A percentile compares a stretch with the other conserved stretches of the same genome.
phyloP scores from a whole-genome alignment of 345 rosid genomes.

The Clausena lansium region DNA sequence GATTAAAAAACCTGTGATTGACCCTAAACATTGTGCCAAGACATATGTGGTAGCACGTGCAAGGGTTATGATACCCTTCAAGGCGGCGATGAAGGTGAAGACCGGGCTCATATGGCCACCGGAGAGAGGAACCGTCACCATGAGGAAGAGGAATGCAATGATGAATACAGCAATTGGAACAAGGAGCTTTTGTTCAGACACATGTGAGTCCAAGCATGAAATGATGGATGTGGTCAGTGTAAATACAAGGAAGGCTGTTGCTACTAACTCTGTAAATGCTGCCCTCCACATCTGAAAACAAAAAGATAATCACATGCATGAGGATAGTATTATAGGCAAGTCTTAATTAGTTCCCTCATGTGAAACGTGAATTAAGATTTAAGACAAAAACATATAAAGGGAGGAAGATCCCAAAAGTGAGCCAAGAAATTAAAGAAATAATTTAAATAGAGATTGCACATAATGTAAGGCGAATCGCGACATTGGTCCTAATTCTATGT shows the following conservation, averaged over 20 bases:
- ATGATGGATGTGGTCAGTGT: constrained; percentile 33
- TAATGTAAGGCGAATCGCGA: neutral
- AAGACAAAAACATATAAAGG: accelerated
- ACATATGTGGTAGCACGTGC: constrained; percentile 40
- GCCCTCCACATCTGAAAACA: constrained; percentile 52
- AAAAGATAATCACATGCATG: neutral
- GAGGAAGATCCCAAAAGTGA: no score
- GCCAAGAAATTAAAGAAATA: no score
- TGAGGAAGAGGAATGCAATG: constrained; percentile 30
- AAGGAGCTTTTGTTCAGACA: constrained; percentile 33
- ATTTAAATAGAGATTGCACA: no score
- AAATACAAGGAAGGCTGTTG: constrained; percentile 43
- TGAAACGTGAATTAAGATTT: no score
- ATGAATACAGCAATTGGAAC: constrained; percentile 35
- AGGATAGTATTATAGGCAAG: neutral
- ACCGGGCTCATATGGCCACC: constrained; percentile 53
- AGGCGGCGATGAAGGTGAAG: constrained; percentile 37
- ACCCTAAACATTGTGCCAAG: constrained; percentile 47
- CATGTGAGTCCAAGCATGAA: constrained; percentile 33
- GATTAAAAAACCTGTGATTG: constrained; percentile 25
- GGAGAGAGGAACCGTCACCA: constrained; percentile 42
- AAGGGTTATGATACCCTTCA: constrained; percentile 33
- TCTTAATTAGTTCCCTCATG: no score
- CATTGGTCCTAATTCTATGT: neutral
- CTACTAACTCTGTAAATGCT: constrained; percentile 46